Base-by-base conservation (phyloP, 768 basidiomycete species). In the Russula sp. region DNA sequence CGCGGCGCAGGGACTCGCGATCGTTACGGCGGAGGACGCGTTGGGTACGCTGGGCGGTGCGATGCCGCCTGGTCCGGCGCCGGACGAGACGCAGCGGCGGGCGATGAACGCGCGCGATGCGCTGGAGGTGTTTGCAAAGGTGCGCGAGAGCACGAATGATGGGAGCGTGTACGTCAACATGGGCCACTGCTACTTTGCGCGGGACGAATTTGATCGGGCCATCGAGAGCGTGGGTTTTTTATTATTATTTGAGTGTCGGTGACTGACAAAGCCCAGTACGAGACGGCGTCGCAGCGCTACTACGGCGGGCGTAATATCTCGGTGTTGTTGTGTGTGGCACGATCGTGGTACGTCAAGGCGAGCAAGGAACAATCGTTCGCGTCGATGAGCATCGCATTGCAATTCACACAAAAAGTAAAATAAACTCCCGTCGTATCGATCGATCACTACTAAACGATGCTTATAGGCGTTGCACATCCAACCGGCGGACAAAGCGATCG, bases 131-230 rank as follows among this genome's bases (percentile, higher is more conserved):
- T 93, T 99, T 69, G 87, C 85, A 3, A 93, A 96, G 73, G 87
- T 98, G 55, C 81, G 93, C 58, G 97, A 98, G 75, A 87, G 85
- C 2, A 75, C 93, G 56, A 82, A 83, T 60, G 83, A 84, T 46
- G 92, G 90, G 7, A 89, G 89, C 61, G 93, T 97, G 5, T 93
- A 95, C 70, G 78, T 92, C 69, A 99, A 99, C 72, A 95, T 98
- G 79, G 97, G 95, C 0, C 97, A 98, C 69, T 97, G 94, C 69
- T 90, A 94, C 71, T 96, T 92, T 70, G 82, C 85, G 20, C 80
- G 92, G 54, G 96, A 97, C 61, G 96, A 99, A 71, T 97, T 87
- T 70, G 96, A 98, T 65, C 81, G 90, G 52, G 96, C 97, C 1
- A 95, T 98, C 65, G 95, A 99, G 73, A 90, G 91, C 69, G 96